These are phyloP conservation scores for Pilatotrama ljubarskyi DNA, from an alignment of 768 basidiomycete genomes.

Conservation along the genomic window DNA sequence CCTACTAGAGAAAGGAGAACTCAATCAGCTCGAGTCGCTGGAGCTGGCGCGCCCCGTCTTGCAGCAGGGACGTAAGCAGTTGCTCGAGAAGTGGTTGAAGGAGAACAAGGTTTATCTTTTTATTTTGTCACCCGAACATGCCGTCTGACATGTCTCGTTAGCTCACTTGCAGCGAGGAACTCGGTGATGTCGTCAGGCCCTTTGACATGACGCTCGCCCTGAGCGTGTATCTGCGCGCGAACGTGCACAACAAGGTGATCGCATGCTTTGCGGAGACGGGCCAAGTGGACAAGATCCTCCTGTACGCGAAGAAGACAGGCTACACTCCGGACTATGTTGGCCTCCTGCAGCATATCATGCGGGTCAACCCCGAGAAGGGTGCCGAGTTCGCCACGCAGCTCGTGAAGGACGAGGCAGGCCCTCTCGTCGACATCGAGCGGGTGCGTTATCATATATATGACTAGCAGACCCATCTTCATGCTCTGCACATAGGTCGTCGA, in stretches of 20 bases:
- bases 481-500: slow-evolving; percentile 74
- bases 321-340: slow-evolving; percentile 91
- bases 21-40: slow-evolving; percentile 93
- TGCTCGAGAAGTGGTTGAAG: slow-evolving; percentile 98
- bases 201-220: slow-evolving; percentile 97
- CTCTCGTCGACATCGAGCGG: slow-evolving; percentile 90
- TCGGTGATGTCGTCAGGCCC: slow-evolving; percentile 92
- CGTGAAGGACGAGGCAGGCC: slow-evolving; percentile 89
- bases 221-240: slow-evolving; percentile 96
- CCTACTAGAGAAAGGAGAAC: slow-evolving; percentile 95
- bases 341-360: slow-evolving; percentile 93
- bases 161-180: slow-evolving; percentile 98
- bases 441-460: slow-evolving; percentile 41
- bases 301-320: slow-evolving; percentile 96
- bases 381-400: slow-evolving; percentile 96
- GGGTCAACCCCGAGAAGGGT: slow-evolving; percentile 95
- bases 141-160: slow-evolving; percentile 32
- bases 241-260: slow-evolving; percentile 97
- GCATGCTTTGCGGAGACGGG: slow-evolving; percentile 99
- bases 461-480: background rate
- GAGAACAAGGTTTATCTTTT: slow-evolving; percentile 83
- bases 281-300: slow-evolving; percentile 96
- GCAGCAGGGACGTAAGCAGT: slow-evolving; percentile 93
- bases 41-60: slow-evolving; percentile 96
- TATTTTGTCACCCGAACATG: background rate